Evolutionary conservation across 1,284 basidiomycete genomes (phyloP), one percentile per base, ranked within the genome.

Genomic region (Melampsora occidentalis): DNA sequence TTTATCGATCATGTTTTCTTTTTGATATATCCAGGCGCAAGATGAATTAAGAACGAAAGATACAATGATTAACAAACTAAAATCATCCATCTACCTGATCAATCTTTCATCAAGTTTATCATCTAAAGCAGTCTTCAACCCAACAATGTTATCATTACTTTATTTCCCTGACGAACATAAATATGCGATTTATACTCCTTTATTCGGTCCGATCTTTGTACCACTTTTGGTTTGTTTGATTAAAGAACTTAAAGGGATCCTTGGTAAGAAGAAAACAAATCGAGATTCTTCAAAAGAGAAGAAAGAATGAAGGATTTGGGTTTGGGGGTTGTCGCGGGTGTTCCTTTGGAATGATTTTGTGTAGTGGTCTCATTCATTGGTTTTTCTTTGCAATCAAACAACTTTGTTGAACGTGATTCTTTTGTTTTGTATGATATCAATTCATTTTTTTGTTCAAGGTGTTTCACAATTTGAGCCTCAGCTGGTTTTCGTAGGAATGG

Each of bases 101-200:
- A 88, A 88, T 84, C 86, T 78, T 86, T 86, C 77, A 6, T 42
- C 39, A 6, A 42, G 5, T 0, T 86, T 91, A 49, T 89, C 94
- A 2, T 95, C 93, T 18, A 87, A 90, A 57, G 97, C 97, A 0
- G 99, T 98, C 86, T 99, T 97, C 85, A 93, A 94, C 82, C 97
- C 95, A 0, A 90, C 90, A 48, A 98, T 99, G 95, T 85, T 99
- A 80, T 94, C 92, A 6, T 84, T 97, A 81, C 86, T 99, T 31
- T 99, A 99, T 83, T 99, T 99, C 84, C 85, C 86, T 39, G 81
- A 85, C 80, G 80, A 80, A 65, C 82, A 80, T 79, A 85, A 85
- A 33, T 83, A 82, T 25, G 83, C 82, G 4, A 81, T 83, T 10
- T 83, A 82, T 72, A 83, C 81, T 22, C 83, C 83, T 3, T 78